Conservation (phyloP, 2,329 filamentous ascomycete species). For the Domatiomyces catenatus region DNA sequence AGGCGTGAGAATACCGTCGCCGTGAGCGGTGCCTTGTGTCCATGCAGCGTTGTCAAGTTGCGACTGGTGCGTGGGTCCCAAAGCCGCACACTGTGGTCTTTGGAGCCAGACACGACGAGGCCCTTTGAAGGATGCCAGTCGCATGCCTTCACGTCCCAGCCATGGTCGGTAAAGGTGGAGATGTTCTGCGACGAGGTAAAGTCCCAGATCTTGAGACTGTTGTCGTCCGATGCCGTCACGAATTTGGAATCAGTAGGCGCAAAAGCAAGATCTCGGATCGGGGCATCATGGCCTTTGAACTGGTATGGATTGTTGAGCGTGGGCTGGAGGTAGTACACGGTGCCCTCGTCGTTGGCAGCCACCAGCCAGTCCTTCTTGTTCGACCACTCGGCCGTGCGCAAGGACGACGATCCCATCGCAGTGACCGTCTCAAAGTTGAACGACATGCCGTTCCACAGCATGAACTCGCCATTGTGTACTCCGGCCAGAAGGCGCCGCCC, state of each 20-base stretch:
- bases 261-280: slow-evolving; percentile 82
- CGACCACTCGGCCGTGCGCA: slow-evolving; percentile 71
- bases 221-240: slow-evolving; percentile 88
- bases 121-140: slow-evolving; percentile 97
- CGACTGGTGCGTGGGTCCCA: slow-evolving; percentile 92
- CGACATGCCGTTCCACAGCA: slow-evolving; percentile 93
- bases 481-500: slow-evolving; percentile 81
- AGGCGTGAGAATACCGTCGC: slow-evolving; percentile 81
- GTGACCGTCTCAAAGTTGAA: slow-evolving; percentile 99
- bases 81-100: slow-evolving; percentile 92
- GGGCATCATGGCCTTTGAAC: slow-evolving; percentile 76
- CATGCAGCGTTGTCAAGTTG: slow-evolving; percentile 84
- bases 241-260: slow-evolving; percentile 92
- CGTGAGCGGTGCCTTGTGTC: slow-evolving; percentile 93
- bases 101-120: slow-evolving; percentile 84
- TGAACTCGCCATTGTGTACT: slow-evolving; percentile 94
- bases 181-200: slow-evolving; percentile 78
- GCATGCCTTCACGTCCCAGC: slow-evolving; percentile 92
- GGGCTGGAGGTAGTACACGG: slow-evolving; percentile 97
- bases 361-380: slow-evolving; percentile 95
- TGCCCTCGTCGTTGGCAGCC: slow-evolving; percentile 84
- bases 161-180: slow-evolving; percentile 74
- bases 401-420: slow-evolving; percentile 45
- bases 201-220: slow-evolving; percentile 86
- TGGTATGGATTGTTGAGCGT: slow-evolving; percentile 99